Evolutionary conservation across 352 stramenopile genomes (phyloP).

Genomic region (Thalassiosira mediterranea): DNA sequence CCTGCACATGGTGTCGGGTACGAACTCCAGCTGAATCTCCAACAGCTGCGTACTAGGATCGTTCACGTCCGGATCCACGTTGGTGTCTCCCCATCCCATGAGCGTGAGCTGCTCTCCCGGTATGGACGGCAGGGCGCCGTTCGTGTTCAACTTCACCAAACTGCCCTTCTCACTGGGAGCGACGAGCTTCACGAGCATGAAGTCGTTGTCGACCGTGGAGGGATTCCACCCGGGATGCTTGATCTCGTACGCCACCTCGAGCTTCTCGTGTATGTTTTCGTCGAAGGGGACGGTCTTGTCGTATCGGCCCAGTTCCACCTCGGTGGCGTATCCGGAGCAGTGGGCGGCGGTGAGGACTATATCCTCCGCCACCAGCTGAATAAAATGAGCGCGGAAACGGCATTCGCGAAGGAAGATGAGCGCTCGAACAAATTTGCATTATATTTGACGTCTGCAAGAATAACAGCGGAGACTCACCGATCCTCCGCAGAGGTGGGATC

Average conservation of each 20-base stretch:
- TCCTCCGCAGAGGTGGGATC: slow-evolving; percentile 41
- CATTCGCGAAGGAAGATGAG: no score
- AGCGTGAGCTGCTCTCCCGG: slow-evolving; percentile 17
- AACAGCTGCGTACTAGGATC: not conserved
- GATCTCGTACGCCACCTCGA: slow-evolving; percentile 12
- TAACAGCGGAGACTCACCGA: no score
- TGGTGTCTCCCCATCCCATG: slow-evolving; percentile 42
- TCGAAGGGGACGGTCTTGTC: not conserved
- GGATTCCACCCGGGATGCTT: slow-evolving; percentile 40
- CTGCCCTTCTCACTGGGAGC: not conserved
- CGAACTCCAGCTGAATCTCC: slow-evolving; percentile 4
- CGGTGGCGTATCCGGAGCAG: slow-evolving; percentile 18
- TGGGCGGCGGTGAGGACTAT: slow-evolving; percentile 36
- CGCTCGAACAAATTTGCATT: no score
- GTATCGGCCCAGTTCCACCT: slow-evolving; percentile 19
- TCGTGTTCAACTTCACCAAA: slow-evolving; percentile 26
- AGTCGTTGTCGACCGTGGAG: slow-evolving; percentile 42
- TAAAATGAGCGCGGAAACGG: no score
- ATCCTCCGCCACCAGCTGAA: slow-evolving; percentile 34
- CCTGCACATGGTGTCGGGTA: slow-evolving; percentile 6
- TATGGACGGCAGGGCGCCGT: not conserved
- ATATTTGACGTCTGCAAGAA: no score
- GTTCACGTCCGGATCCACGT: slow-evolving; percentile 8
- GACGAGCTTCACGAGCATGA: slow-evolving; percentile 45
- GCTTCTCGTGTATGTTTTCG: not conserved